Conservation (phyloP, 805 yeast genomes). For the Saccharomycopsis malanga region DNA sequence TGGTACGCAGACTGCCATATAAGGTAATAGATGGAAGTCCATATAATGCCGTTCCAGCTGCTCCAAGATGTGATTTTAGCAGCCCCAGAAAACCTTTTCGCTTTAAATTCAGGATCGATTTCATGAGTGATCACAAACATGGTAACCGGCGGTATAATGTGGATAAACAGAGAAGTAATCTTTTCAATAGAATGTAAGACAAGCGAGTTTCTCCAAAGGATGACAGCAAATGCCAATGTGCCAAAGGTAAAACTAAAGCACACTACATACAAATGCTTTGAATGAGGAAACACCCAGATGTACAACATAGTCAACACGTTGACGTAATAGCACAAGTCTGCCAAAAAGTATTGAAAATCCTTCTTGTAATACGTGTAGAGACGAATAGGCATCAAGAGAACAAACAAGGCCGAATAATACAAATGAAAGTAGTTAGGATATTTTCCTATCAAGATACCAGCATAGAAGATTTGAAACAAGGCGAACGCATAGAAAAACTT, state of each 20-base stretch:
- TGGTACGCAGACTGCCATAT: conserved; percentile 89
- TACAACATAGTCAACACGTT: conserved; percentile 61
- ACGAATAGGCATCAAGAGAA: conserved; percentile 73
- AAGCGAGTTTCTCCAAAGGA: conserved; percentile 91
- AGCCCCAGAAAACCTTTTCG: conserved; percentile 73
- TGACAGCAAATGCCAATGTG: conserved; percentile 85
- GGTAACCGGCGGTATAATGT: conserved; percentile 81
- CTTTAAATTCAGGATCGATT: conserved; percentile 42
- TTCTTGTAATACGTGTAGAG: conserved; percentile 73
- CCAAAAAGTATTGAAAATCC: conserved; percentile 79
- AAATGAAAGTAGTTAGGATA: conserved; percentile 73
- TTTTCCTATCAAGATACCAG: conserved; percentile 73
- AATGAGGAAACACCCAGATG: conserved; percentile 78
- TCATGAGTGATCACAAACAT: conserved; percentile 84
- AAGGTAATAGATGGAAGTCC: conserved; percentile 77
- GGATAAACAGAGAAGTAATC: conserved; percentile 86
- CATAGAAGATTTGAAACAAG: conserved; percentile 54
- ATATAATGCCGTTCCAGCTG: conserved; percentile 57
- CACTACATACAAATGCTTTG: conserved; percentile 65
- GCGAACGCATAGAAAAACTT: conserved; percentile 76
- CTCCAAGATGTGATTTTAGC: conserved; percentile 64
- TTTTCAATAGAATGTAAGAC: conserved; percentile 90
- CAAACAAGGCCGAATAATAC: conserved; percentile 56
- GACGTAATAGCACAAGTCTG: conserved; percentile 90
- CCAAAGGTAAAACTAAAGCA: conserved; percentile 87